Evolutionary conservation across 1,284 basidiomycete genomes (phyloP).

Genomic region (Ganoderma boninense): DNA sequence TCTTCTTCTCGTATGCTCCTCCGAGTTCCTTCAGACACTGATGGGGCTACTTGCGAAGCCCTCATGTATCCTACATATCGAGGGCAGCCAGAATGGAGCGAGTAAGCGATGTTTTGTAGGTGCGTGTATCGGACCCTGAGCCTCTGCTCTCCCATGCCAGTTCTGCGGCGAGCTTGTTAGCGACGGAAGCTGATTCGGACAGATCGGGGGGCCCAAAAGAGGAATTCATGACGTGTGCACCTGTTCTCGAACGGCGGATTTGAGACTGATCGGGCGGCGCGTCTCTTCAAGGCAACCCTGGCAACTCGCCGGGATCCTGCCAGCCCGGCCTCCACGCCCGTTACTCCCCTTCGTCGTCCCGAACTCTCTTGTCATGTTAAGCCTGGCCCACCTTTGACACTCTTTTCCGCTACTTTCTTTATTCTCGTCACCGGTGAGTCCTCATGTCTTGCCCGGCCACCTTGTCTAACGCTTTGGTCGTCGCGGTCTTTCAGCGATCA

Average conservation of each 20-base stretch:
- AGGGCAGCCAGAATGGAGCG: neutral
- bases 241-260: conserved; percentile 7
- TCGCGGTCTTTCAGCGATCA: neutral
- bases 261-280: conserved; percentile 18
- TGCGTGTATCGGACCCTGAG: neutral
- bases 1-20: neutral
- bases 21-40: neutral
- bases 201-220: conserved; percentile 2
- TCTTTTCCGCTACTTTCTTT: conserved; percentile 6
- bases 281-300: conserved; percentile 3
- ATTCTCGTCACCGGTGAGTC: conserved; percentile 1
- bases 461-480: neutral
- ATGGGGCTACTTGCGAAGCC: neutral
- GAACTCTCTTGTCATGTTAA: conserved; percentile 1
- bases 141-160: neutral
- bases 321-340: conserved; percentile 6
- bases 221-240: conserved; percentile 14
- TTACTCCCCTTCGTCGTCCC: neutral
- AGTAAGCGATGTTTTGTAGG: neutral
- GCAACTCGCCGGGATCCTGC: conserved; percentile 13
- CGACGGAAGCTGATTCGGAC: conserved; percentile 5
- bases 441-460: neutral
- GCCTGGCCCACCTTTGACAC: neutral
- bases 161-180: neutral
- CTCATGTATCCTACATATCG: neutral